Base-by-base conservation (phyloP, 1,284 basidiomycete genomes). In the Cryptococcus depauperatus region DNA sequence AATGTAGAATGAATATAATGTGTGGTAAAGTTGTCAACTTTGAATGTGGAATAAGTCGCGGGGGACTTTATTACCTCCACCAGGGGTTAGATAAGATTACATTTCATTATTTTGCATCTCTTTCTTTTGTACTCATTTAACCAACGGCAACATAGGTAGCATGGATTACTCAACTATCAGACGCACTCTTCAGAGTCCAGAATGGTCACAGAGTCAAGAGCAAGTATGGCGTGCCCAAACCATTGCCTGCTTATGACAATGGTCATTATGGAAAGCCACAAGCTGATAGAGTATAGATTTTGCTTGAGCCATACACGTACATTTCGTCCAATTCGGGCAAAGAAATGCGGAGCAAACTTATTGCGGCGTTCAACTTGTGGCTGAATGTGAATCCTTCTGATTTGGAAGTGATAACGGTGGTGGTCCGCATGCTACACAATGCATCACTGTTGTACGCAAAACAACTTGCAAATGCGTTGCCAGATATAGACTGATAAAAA, bases 361-460 rank as follows among this genome's bases (percentile, higher is more conserved):
- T 96, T 50, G 85, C 84, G 44, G 92, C 93, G 0, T 98, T 99
- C 79, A 93, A 98, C 58, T 47, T 73, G 1, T 99, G 95, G 95
- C 78, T 98, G 13, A 68, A 82, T 1, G 90, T 98, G 1, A 84
- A 86, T 0, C 62, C 74, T 23, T 75, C 77, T 21, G 83, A 85
- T 62, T 77, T 96, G 9, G 70, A 70, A 21, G 73, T 84, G 34
- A 89, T 98, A 52, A 77, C 82, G 3, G 76, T 76, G 47, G 79
- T 98, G 33, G 85, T 98, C 22, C 82, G 81, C 54, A 96, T 93
- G 87, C 76, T 99, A 28, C 95, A 99, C 59, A 90, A 83, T 41
- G 89, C 91, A 2, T 93, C 87, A 62, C 74, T 99, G 30, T 77
- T 99, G 91, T 89, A 60, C 62, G 81, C 72, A n/a, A 35, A 10